A percentile compares a stretch with the other conserved stretches of the same genome.
These are phyloP conservation scores for Neurospora sp. DNA, from an alignment of 495 filamentous ascomycete species.

Conservation along the genomic window DNA sequence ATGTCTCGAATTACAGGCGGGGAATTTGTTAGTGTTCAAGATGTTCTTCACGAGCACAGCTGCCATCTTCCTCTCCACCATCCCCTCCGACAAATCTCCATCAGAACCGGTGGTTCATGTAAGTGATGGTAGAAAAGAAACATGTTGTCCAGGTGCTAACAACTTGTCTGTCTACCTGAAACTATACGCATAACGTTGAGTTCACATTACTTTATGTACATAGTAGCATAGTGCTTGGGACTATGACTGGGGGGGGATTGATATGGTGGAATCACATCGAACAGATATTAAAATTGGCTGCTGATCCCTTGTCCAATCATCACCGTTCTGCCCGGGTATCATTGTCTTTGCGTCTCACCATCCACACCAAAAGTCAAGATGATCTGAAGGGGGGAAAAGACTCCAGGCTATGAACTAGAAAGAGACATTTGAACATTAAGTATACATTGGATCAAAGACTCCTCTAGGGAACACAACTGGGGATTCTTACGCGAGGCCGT, in stretches of 20 bases:
- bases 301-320: not conserved
- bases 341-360: not conserved
- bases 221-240: not conserved
- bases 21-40: not conserved
- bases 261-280: not conserved
- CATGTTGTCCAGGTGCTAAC: not conserved
- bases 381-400: not conserved
- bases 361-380: not conserved
- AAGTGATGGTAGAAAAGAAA: not conserved
- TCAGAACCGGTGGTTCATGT: not conserved
- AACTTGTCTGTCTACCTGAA: not conserved
- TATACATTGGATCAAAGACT: not conserved
- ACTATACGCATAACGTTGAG: not conserved
- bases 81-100: not conserved
- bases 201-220: not conserved
- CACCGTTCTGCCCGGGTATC: not conserved
- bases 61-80: not conserved
- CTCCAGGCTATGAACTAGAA: not conserved
- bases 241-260: not conserved
- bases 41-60: not conserved
- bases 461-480: not conserved
- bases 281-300: not conserved
- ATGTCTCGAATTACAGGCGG: not conserved
- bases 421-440: not conserved
- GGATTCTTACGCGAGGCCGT: not conserved